Evolutionary conservation across 2,329 filamentous ascomycete genomes (phyloP).

Genomic region (Arthroderma uncinatum): DNA sequence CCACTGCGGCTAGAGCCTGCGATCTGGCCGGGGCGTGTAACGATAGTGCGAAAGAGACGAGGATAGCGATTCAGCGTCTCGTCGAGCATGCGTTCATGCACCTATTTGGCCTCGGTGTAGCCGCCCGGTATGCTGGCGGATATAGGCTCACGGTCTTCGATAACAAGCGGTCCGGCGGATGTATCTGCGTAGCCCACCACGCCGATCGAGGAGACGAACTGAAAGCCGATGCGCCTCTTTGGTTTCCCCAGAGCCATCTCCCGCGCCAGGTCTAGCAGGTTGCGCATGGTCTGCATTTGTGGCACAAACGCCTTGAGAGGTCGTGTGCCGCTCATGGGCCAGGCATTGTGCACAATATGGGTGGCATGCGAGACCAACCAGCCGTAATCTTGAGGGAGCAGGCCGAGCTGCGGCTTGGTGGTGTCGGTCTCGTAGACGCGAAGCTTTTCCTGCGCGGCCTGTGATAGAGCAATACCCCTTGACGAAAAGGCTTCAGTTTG

Average conservation of each 20-base stretch:
- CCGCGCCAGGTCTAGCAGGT: constrained; percentile 39
- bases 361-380: constrained; percentile 32
- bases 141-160: constrained; percentile 26
- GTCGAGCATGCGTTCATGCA: constrained; percentile 42
- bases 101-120: constrained; percentile 44
- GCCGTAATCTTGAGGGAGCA: constrained; percentile 32
- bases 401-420: constrained; percentile 38
- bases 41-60: constrained; percentile 34
- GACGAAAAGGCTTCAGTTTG: constrained; percentile 27
- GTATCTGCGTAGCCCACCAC: constrained; percentile 28
- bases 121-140: constrained; percentile 37
- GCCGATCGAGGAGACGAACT: constrained; percentile 36
- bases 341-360: constrained; percentile 45
- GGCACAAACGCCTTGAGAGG: constrained; percentile 40
- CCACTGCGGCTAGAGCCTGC: constrained; percentile 40
- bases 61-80: constrained; percentile 37
- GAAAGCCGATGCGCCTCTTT: constrained; percentile 24
- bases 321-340: constrained; percentile 47
- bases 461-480: constrained; percentile 18
- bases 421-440: constrained; percentile 41
- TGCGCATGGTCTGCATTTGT: constrained; percentile 41
- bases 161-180: no score
- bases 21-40: constrained; percentile 43
- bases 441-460: constrained; percentile 27
- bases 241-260: constrained; percentile 19